Conservation (phyloP, 495 filamentous ascomycete genomes). For the Usnea hakonensis region DNA sequence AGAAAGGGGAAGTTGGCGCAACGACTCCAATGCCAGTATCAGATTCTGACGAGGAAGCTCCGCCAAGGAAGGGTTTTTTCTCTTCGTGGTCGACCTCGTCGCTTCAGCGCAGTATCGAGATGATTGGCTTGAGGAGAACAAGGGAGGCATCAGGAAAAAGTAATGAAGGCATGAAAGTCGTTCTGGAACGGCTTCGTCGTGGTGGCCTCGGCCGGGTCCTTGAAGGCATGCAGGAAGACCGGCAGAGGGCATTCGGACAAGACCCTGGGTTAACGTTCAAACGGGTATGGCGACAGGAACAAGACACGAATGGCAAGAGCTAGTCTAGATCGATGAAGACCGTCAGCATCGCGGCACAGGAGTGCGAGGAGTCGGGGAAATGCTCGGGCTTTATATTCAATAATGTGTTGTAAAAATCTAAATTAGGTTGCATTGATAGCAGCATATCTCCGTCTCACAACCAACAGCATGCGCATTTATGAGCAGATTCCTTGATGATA, state of each 20-base stretch:
- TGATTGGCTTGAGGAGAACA: conserved; percentile 76
- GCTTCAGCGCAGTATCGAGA: conserved; percentile 83
- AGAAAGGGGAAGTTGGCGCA: conserved; percentile 31
- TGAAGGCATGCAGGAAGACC: conserved; percentile 73
- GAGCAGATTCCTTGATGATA: neutral
- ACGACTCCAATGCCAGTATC: conserved; percentile 15
- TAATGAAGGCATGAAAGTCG: conserved; percentile 91
- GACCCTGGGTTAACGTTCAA: conserved; percentile 34
- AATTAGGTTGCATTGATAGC: conserved; percentile 3
- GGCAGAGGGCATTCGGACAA: conserved; percentile 43
- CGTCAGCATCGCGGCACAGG: neutral
- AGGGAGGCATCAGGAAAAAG: conserved; percentile 76
- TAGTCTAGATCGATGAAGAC: neutral
- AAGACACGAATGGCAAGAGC: conserved; percentile 12
- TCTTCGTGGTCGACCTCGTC: conserved; percentile 68
- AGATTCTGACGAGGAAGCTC: conserved; percentile 41
- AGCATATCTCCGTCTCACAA: neutral
- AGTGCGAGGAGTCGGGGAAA: conserved; percentile 9
- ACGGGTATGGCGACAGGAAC: conserved; percentile 39
- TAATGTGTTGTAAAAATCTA: conserved; percentile 1
- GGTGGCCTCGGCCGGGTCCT: conserved; percentile 79
- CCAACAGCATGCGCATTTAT: neutral
- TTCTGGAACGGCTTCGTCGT: conserved; percentile 73
- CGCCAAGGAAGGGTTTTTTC: conserved; percentile 55
- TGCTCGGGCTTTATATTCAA: neutral